Evolutionary conservation across 768 basidiomycete species (phyloP).

Genomic region (Arthromyces matolae): DNA sequence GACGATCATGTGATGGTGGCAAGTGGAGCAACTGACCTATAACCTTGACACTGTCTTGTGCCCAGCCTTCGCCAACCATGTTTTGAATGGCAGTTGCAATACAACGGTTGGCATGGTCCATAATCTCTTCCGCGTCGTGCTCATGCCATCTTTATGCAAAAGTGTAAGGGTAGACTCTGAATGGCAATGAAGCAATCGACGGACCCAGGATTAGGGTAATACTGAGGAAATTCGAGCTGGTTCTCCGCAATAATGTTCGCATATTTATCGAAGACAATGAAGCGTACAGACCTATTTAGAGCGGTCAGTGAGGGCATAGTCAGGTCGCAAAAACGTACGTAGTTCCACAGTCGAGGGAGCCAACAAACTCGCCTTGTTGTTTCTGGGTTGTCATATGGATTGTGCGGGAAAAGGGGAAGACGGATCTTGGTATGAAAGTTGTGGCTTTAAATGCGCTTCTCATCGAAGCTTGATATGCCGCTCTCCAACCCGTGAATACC

Average conservation of each 20-base stretch:
- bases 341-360: constrained; percentile 91
- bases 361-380: constrained; percentile 79
- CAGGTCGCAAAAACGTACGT: constrained; percentile 58
- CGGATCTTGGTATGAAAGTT: background rate
- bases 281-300: constrained; percentile 71
- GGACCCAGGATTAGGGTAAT: constrained; percentile 84
- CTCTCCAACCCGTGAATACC: constrained; percentile 15
- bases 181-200: constrained; percentile 13
- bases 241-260: constrained; percentile 87
- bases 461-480: constrained; percentile 7
- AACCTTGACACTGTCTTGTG: constrained; percentile 79
- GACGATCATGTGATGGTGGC: constrained; percentile 18
- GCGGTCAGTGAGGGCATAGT: background rate
- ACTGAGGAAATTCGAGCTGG: constrained; percentile 92
- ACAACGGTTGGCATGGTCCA: constrained; percentile 68
- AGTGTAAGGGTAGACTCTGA: background rate
- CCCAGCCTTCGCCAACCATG: constrained; percentile 75
- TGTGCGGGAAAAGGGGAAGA: constrained; percentile 10
- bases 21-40: constrained; percentile 59
- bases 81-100: constrained; percentile 67
- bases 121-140: constrained; percentile 84
- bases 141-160: constrained; percentile 78
- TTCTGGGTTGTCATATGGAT: constrained; percentile 33
- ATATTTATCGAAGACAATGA: constrained; percentile 85
- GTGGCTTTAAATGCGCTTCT: constrained; percentile 11